Percentiles rank a stretch among this genome's conserved stretches.
These are phyloP conservation scores for Dendryphion nanum DNA, from an alignment of 2,329 filamentous ascomycete genomes.

Conservation along the genomic window DNA sequence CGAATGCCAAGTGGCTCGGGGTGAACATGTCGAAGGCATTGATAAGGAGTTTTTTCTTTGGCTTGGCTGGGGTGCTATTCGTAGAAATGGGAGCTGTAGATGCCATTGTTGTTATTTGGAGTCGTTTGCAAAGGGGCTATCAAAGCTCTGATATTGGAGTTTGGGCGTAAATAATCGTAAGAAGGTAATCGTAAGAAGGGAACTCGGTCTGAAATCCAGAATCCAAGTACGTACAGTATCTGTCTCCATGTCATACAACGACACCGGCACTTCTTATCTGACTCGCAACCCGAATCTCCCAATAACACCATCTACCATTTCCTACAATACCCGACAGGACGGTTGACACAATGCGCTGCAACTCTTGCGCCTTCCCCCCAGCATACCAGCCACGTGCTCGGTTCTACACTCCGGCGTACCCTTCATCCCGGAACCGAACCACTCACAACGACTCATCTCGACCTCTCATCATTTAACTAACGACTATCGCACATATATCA, in stretches of 20 bases:
- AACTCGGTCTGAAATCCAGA: too few relatives aligned
- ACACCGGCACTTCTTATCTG: neutral
- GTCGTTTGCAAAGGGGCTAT: too few relatives aligned
- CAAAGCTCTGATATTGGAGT: too few relatives aligned
- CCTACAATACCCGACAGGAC: neutral
- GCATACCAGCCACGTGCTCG: neutral
- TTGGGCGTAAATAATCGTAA: too few relatives aligned
- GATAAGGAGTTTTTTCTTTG: conserved; percentile 36
- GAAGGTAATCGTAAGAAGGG: too few relatives aligned
- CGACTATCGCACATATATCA: too few relatives aligned
- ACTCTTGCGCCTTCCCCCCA: neutral
- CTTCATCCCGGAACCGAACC: too few relatives aligned
- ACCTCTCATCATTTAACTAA: too few relatives aligned
- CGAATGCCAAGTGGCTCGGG: conserved; percentile 8
- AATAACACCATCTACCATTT: neutral
- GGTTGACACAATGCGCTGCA: conserved; percentile 2
- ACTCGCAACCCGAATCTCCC: too few relatives aligned
- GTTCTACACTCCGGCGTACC: neutral
- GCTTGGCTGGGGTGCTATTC: conserved; percentile 3
- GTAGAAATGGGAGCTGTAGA: neutral
- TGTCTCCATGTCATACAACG: neutral
- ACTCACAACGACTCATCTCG: too few relatives aligned
- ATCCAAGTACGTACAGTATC: too few relatives aligned
- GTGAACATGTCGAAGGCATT: conserved; percentile 38
- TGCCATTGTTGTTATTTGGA: too few relatives aligned